Percentiles rank a stretch among this genome's conserved stretches.
Evolutionary conservation across 208 protist genomes (phyloP).

Genomic region (Angomonas ambiguus): DNA sequence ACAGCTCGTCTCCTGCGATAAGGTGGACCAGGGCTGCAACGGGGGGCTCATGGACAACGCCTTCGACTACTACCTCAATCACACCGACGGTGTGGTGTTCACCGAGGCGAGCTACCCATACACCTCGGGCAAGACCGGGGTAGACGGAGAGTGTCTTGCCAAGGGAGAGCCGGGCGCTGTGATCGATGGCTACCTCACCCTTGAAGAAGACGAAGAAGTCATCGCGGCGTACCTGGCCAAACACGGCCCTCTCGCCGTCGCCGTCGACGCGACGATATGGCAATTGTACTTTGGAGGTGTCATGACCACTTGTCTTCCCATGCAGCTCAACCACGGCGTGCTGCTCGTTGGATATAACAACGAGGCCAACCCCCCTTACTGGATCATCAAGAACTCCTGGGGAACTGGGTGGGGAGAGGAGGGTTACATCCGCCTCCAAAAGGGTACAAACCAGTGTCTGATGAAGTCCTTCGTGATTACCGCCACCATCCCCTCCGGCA

Average conservation of each 20-base stretch:
- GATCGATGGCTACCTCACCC: constrained; percentile 61
- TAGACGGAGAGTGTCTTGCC: constrained; percentile 33
- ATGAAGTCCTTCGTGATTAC: constrained; percentile 63
- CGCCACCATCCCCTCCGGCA: constrained; percentile 26
- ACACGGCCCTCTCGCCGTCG: constrained; percentile 86
- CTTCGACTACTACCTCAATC: constrained; percentile 71
- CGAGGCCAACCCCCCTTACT: constrained; percentile 63
- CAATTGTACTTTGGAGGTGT: constrained; percentile 78
- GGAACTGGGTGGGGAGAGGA: constrained; percentile 83
- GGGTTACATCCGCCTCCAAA: constrained; percentile 86
- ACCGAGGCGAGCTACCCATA: constrained; percentile 89
- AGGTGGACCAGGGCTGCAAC: constrained; percentile 79
- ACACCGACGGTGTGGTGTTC: constrained; percentile 54
- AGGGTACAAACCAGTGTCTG: constrained; percentile 79
- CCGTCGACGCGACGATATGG: constrained; percentile 87
- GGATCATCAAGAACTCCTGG: constrained; percentile 91
- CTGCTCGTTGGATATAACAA: constrained; percentile 85
- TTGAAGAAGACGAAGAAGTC: constrained; percentile 67
- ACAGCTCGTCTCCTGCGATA: constrained; percentile 92
- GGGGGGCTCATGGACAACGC: constrained; percentile 90
- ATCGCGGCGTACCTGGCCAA: constrained; percentile 67
- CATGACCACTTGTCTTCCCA: constrained; percentile 54
- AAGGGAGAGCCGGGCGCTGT: constrained; percentile 44
- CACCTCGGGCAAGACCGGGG: constrained; percentile 45
- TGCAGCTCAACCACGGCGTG: constrained; percentile 85